Evolutionary conservation across 2,329 filamentous ascomycete species (phyloP).

Genomic region (Xylaria sp.): DNA sequence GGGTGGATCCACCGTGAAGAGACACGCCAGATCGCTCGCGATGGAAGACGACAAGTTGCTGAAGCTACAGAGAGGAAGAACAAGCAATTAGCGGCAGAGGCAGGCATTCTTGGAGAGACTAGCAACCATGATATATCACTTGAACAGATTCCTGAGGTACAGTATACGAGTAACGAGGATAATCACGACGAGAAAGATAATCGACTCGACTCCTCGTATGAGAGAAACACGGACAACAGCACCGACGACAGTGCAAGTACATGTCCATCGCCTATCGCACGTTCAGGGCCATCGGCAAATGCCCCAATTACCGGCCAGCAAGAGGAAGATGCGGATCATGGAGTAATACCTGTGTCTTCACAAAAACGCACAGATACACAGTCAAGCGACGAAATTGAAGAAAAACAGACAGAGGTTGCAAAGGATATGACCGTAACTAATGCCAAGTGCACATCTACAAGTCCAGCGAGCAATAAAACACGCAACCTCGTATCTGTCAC

Average conservation of each 20-base stretch:
- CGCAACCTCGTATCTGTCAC: conserved; percentile 65
- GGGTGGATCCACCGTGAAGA: conserved; percentile 73
- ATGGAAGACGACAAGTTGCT: conserved; percentile 62
- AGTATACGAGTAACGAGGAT: background rate
- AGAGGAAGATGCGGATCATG: background rate
- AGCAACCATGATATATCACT: background rate
- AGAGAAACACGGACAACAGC: conserved; percentile 8
- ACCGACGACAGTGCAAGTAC: conserved; percentile 1
- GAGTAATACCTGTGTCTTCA: background rate
- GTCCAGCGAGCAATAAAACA: conserved; percentile 20
- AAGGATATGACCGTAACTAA: background rate
- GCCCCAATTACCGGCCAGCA: background rate
- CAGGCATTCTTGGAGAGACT: conserved; percentile 16
- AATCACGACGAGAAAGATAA: conserved; percentile 18
- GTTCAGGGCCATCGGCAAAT: background rate
- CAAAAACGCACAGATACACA: conserved; percentile 30
- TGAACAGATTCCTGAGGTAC: conserved; percentile 12
- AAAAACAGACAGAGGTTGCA: conserved; percentile 3
- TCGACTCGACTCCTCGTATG: background rate
- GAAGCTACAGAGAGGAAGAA: conserved; percentile 48
- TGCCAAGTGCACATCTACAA: background rate
- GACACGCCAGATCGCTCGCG: conserved; percentile 70
- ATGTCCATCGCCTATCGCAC: background rate
- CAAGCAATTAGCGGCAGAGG: conserved; percentile 26
- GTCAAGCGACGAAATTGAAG: conserved; percentile 24